Percentiles rank a stretch among this genome's conserved stretches.
These are phyloP conservation scores for Mycena albidolilacea DNA, from an alignment of 768 basidiomycete genomes.

Conservation along the genomic window DNA sequence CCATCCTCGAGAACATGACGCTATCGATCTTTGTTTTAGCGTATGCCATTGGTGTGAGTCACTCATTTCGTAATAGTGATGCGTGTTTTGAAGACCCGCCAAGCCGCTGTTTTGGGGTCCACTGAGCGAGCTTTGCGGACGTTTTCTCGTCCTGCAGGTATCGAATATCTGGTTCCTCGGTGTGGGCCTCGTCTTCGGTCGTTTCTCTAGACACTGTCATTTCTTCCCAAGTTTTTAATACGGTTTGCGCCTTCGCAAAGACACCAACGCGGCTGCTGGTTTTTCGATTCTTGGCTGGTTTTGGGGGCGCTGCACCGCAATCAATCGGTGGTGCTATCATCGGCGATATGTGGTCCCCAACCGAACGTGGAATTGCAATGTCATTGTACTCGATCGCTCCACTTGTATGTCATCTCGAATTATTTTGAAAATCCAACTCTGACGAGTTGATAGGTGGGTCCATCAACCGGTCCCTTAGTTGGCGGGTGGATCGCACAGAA, in stretches of 20 bases:
- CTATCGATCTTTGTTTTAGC: conserved; percentile 58
- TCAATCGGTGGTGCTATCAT: conserved; percentile 72
- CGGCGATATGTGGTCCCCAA: conserved; percentile 66
- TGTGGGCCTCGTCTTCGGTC: conserved; percentile 32
- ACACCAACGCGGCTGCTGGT: conserved; percentile 66
- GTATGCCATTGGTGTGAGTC: conserved; percentile 52
- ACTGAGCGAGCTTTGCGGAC: conserved; percentile 47
- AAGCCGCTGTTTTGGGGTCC: background rate
- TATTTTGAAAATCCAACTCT: conserved; percentile 1
- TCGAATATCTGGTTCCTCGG: conserved; percentile 73
- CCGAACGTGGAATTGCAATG: conserved; percentile 67
- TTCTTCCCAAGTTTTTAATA: conserved; percentile 58
- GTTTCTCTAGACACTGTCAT: conserved; percentile 1
- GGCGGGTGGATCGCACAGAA: conserved; percentile 64
- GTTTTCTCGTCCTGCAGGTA: conserved; percentile 65
- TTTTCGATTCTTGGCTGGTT: conserved; percentile 74
- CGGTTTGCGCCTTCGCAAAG: conserved; percentile 64
- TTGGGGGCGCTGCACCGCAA: conserved; percentile 78
- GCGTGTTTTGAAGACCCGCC: background rate
- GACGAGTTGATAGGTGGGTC: conserved; percentile 50
- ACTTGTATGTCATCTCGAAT: conserved; percentile 40
- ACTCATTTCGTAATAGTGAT: conserved; percentile 5
- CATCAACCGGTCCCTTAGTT: conserved; percentile 55
- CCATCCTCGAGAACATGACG: no score
- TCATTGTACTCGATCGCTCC: conserved; percentile 68